These are phyloP conservation scores for Diaporthe citrichinensis DNA, from an alignment of 2,329 filamentous ascomycete species.

Conservation along the genomic window DNA sequence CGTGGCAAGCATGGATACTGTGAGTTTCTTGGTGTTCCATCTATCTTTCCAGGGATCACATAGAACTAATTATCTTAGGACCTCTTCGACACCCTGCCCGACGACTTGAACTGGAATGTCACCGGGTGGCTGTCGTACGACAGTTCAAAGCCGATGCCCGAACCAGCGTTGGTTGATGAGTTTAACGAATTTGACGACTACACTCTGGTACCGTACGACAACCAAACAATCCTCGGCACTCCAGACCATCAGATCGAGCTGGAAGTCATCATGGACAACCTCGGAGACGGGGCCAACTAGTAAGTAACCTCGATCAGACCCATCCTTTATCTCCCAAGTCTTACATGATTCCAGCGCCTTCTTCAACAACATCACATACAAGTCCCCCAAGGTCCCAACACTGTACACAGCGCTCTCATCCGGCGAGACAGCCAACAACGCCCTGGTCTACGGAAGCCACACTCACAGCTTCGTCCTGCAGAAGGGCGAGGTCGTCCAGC, in stretches of 20 bases:
- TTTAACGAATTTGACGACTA: constrained; percentile 80
- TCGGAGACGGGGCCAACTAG: constrained; percentile 78
- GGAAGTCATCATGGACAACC: constrained; percentile 75
- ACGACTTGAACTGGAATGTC: constrained; percentile 76
- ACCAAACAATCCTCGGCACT: constrained; percentile 69
- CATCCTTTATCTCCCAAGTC: background rate
- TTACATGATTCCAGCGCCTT: constrained; percentile 60
- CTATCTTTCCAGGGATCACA: background rate
- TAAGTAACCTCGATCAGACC: constrained; percentile 50
- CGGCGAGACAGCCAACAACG: constrained; percentile 70
- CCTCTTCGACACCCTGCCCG: constrained; percentile 78
- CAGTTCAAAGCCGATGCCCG: constrained; percentile 58
- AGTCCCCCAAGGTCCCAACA: constrained; percentile 80
- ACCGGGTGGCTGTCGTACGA: constrained; percentile 77
- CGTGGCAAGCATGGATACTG: constrained; percentile 75
- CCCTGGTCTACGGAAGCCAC: constrained; percentile 75
- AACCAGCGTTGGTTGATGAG: constrained; percentile 63
- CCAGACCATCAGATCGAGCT: constrained; percentile 76
- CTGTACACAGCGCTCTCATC: constrained; percentile 81
- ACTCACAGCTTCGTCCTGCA: constrained; percentile 78
- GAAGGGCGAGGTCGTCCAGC: constrained; percentile 77
- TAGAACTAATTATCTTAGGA: constrained; percentile 57
- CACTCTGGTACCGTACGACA: constrained; percentile 77
- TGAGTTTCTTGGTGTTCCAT: background rate
- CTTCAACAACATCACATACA: constrained; percentile 85